Percentiles rank a stretch among this genome's conserved stretches.
phyloP scores from a whole-genome alignment of 306 rosid species.

The Casuarina glauca region DNA sequence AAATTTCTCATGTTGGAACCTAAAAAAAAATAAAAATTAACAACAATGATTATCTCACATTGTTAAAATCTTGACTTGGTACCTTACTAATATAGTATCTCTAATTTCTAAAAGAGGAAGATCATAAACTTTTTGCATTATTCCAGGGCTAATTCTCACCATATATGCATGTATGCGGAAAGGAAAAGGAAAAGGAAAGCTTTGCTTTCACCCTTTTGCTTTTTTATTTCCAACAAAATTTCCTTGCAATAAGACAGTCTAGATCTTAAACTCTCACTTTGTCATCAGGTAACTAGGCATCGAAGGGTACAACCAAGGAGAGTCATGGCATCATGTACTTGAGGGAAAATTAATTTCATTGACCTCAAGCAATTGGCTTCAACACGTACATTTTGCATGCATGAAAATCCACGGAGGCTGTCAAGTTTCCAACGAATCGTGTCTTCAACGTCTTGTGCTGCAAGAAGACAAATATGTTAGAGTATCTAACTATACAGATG shows the following conservation, averaged over 20 bases:
- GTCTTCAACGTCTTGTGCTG: constrained; percentile 75
- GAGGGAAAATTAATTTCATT: neutral
- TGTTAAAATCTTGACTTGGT: too few species aligned
- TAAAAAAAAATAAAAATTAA: too few species aligned
- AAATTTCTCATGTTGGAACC: too few species aligned
- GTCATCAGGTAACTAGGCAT: neutral
- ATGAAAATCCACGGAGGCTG: constrained; percentile 61
- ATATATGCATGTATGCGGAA: too few species aligned
- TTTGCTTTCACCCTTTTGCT: too few species aligned
- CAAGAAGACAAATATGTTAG: constrained; percentile 29
- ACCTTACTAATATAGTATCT: too few species aligned
- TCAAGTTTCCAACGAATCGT: constrained; percentile 53
- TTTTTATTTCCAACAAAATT: too few species aligned
- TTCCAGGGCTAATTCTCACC: too few species aligned
- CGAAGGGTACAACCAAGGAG: neutral
- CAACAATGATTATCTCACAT: too few species aligned
- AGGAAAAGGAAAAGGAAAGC: too few species aligned
- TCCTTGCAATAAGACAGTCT: neutral
- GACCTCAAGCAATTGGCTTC: constrained; percentile 57
- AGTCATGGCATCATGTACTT: neutral
- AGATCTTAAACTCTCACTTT: neutral
- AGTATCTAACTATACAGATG: neutral
- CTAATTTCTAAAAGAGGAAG: too few species aligned
- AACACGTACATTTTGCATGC: constrained; percentile 73
- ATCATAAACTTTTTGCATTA: too few species aligned